These are phyloP conservation scores for Jasminum sambac DNA, from an alignment of 257 asterid species.

Conservation along the genomic window DNA sequence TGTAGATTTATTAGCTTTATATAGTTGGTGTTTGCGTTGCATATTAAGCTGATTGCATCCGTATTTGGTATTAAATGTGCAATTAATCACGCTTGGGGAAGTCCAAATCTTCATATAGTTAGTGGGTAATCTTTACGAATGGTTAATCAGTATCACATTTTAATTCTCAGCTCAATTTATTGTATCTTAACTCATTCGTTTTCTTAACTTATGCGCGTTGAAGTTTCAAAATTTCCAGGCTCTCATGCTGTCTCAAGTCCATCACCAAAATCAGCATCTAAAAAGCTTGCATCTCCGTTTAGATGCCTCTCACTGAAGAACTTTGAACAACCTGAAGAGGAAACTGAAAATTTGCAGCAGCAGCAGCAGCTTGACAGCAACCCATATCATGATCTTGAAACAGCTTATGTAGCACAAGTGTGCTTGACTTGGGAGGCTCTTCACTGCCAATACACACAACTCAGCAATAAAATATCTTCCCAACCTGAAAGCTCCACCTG, in stretches of 20 bases:
- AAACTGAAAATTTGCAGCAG: conserved; percentile 73
- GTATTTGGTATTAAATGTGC: not conserved
- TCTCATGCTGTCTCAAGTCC: conserved; percentile 52
- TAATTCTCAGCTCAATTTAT: not conserved
- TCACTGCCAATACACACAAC: conserved; percentile 84
- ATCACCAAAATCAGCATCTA: conserved; percentile 72
- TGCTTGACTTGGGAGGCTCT: conserved; percentile 99
- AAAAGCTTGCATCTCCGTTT: conserved; percentile 74
- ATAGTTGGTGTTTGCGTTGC: not conserved
- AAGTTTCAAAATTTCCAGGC: conserved; percentile 41
- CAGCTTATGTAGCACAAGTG: conserved; percentile 80
- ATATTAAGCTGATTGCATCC: not conserved
- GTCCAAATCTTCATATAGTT: not conserved
- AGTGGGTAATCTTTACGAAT: not conserved
- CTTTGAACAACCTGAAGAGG: conserved; percentile 65
- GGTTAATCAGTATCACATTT: not conserved
- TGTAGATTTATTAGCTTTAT: not conserved
- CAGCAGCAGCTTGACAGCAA: conserved; percentile 61
- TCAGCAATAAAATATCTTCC: conserved; percentile 67
- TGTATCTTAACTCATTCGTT: not conserved
- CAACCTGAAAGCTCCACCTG: conserved; percentile 54
- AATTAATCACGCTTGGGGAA: not conserved
- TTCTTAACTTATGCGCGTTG: conserved; percentile 4
- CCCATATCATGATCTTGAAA: conserved; percentile 74
- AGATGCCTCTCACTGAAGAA: conserved; percentile 80